Base-by-base conservation (phyloP, 768 basidiomycete species). In the Heimioporus sp. region DNA sequence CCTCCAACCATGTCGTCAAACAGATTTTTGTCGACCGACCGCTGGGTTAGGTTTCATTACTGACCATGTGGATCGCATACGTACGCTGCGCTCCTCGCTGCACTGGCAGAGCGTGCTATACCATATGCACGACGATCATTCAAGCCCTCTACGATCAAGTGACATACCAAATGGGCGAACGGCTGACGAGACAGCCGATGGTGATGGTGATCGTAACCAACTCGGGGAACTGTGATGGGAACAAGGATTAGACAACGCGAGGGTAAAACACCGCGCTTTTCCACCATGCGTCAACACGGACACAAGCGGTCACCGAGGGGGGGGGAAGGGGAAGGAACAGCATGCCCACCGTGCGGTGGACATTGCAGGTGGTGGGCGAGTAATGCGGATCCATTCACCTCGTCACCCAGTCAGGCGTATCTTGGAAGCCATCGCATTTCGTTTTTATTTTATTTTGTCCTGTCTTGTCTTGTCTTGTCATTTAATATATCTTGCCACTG, bases 11-110 rank as follows among this genome's bases (percentile, higher is more conserved):
- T 24, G 21, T 24, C 5, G 21, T 24, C 21, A 24, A 24, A 24
- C 21, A 24, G 21, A 5, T 24, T 24, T 24, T 24, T 24, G 21
- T 24, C 21, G 21, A 24, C 21, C 21, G n/a, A 24, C 21, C 15
- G 20, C 83, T 80, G 4, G 76, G 70, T 44, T 67, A 84, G 50
- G 81, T 79, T 40, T 73, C 83, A 65, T 86, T 43, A 83, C 79
- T 16, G 83, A 82, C 57, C 86, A 82, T 56, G 83, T 24, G 53
- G 84, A 53, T 66, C 70, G 19, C 61, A 83, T 31, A 82, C 86
- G 63, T 85, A 88, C 61, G 72, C 71, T 45, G 63, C 57, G 78
- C 74, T 38, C 56, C 48, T 39, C 48, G 54, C 17, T 56, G 39
- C 47, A 24, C 21, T 24, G 21, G 21, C 21, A 24, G 21, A 24